Conservation (phyloP, 768 basidiomycete genomes). For the Pisolithus microcarpus region DNA sequence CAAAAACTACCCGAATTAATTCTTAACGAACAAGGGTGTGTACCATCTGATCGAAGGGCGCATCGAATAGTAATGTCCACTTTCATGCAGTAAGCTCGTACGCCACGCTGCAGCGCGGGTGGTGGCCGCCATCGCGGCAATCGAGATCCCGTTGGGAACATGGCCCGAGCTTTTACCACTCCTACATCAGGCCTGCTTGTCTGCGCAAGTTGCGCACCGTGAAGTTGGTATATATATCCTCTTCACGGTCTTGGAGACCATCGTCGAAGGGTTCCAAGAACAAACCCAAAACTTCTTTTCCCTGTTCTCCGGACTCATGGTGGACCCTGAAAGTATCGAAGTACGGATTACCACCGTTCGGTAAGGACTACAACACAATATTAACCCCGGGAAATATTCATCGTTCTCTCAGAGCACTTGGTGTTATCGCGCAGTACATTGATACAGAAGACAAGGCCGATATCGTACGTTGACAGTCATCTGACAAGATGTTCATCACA, state of each 20-base stretch:
- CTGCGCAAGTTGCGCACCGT: constrained; percentile 63
- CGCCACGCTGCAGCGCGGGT: constrained; percentile 91
- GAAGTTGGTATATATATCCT: constrained; percentile 90
- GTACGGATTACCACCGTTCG: constrained; percentile 86
- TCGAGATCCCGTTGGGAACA: constrained; percentile 71
- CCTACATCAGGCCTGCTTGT: constrained; percentile 70
- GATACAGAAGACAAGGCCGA: constrained; percentile 81
- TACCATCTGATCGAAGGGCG: neutral
- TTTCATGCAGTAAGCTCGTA: constrained; percentile 63
- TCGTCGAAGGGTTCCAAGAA: constrained; percentile 83
- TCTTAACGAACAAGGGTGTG: constrained; percentile 71
- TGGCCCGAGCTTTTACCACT: constrained; percentile 90
- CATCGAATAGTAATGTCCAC: constrained; percentile 1
- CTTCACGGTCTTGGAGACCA: constrained; percentile 85
- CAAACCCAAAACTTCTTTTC: constrained; percentile 70
- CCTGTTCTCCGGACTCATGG: constrained; percentile 64
- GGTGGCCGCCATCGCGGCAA: constrained; percentile 83
- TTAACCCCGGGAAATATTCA: constrained; percentile 4
- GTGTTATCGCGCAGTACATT: constrained; percentile 89
- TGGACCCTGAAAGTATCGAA: constrained; percentile 80
- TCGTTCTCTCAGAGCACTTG: constrained; percentile 54
- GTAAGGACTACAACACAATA: constrained; percentile 29
- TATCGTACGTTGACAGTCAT: constrained; percentile 50
- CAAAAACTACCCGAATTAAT: constrained; percentile 70
- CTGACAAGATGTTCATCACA: neutral